Evolutionary conservation across 2,329 filamentous ascomycete species (phyloP), one percentile per base, ranked within the genome.

Genomic region (Leptographium procerum): DNA sequence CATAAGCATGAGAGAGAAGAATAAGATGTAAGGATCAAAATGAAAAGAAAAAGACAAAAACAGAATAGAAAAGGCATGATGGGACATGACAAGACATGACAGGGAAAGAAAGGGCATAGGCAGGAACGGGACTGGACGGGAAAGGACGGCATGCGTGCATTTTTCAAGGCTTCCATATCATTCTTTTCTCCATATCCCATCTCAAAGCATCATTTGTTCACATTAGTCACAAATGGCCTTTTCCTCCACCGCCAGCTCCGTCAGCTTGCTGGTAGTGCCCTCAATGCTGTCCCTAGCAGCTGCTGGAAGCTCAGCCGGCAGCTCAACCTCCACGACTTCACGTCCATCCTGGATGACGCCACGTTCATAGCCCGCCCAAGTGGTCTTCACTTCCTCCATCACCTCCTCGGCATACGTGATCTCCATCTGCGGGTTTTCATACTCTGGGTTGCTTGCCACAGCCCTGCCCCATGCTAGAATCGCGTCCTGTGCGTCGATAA

Each of bases 401-500:
- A 55, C 51, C 13, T 51, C 33, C 58, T 64, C 63, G 2, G 58
- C 59, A 28, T 65, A 66, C 34, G 60, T 57, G 34, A 66, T 59
- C 28, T 47, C 58, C 22, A 66, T 54, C 22, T 61, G 13, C 31
- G 65, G 63, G 50, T 71, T 70, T 40, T 57, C 59, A 56, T 67
- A 69, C 19, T 57, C 52, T 0, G 59, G 61, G 19, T 62, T 51
- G 36, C 61, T 28, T 3, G 67, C 66, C n/a, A 68, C 66, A 28
- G 62, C 57, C 52, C 63, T 62, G 0, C 66, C 62, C 64, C 66
- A 69, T n/a, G 60, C 60, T 31, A 71, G 61, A 1, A 70, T 61
- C 4, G 65, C 58, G 6, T 61, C 57, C 31, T 64, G 64, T 2
- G 66, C 65, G 10, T 67, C 64, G n/a, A 86, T 73, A 56, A 91